Percentiles rank a stretch among this genome's conserved stretches.
Conservation (phyloP, 257 asterid genomes). For the Paraleonurus japonicus region DNA sequence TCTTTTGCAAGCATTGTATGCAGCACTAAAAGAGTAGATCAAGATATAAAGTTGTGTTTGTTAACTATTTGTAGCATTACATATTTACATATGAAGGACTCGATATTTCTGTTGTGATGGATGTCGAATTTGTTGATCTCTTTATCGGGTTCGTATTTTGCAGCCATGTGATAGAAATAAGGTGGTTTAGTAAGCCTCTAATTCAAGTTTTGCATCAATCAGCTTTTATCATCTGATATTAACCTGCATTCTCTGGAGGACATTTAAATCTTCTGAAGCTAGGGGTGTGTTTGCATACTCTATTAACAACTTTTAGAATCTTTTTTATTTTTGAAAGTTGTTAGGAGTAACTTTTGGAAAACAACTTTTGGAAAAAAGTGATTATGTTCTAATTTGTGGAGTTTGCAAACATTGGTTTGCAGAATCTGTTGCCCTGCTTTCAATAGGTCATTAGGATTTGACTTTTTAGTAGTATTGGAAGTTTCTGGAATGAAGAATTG, state of each 20-base stretch:
- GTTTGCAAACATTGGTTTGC: not conserved
- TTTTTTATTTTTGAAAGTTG: not conserved
- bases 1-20: constrained; percentile 10
- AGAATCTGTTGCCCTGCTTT: not conserved
- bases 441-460: not conserved
- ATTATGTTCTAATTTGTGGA: not conserved
- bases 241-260: not conserved
- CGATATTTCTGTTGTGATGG: not conserved
- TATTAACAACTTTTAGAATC: not conserved
- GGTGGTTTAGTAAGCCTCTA: not conserved
- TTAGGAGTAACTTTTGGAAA: not conserved
- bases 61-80: not conserved
- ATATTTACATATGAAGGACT: not conserved
- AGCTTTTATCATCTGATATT: not conserved
- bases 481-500: not conserved
- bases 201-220: not conserved
- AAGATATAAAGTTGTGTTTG: not conserved
- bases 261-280: not conserved
- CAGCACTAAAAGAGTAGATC: not conserved
- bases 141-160: too few relatives aligned
- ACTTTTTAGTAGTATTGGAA: not conserved
- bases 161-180: not conserved
- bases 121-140: not conserved
- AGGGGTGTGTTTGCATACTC: not conserved
- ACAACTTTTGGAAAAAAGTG: not conserved